Evolutionary conservation across 2,329 filamentous ascomycete species (phyloP).

Genomic region (Colletotrichum costaricense): DNA sequence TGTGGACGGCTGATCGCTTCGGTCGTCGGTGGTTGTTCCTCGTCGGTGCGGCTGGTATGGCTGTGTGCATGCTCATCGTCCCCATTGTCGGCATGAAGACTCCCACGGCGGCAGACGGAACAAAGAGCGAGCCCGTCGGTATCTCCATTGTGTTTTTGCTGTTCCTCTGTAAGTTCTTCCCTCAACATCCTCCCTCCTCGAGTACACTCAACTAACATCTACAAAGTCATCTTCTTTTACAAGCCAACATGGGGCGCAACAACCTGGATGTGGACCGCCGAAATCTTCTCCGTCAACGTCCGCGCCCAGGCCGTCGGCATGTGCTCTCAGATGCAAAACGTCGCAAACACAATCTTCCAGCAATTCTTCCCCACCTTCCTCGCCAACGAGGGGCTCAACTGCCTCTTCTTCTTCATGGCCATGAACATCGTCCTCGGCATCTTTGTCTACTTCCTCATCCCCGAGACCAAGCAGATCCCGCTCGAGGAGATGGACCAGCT

Average conservation of each 20-base stretch:
- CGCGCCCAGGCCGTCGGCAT: constrained; percentile 77
- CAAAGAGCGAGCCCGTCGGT: constrained; percentile 69
- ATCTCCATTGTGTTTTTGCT: constrained; percentile 77
- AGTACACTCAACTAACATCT: background rate
- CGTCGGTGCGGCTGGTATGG: constrained; percentile 76
- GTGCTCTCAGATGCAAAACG: constrained; percentile 70
- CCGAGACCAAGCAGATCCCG: constrained; percentile 61
- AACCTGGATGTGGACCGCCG: constrained; percentile 78
- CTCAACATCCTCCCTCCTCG: background rate
- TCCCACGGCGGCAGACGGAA: constrained; percentile 60
- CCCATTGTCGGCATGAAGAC: constrained; percentile 58
- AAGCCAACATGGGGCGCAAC: constrained; percentile 78
- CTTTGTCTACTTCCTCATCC: constrained; percentile 63
- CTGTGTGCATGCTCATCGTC: constrained; percentile 76
- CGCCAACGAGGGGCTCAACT: constrained; percentile 61
- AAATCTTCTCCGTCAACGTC: constrained; percentile 79
- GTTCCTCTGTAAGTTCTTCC: constrained; percentile 74
- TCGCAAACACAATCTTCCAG: constrained; percentile 75
- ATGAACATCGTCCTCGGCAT: constrained; percentile 59
- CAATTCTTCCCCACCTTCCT: constrained; percentile 79
- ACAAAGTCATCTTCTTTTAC: constrained; percentile 67
- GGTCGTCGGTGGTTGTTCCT: constrained; percentile 78
- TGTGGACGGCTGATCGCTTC: constrained; percentile 79
- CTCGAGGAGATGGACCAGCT: constrained; percentile 68
- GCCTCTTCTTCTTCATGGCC: constrained; percentile 52